These are phyloP conservation scores for Fusarium marasasianum DNA, from an alignment of 2,329 filamentous ascomycete species.

Conservation along the genomic window DNA sequence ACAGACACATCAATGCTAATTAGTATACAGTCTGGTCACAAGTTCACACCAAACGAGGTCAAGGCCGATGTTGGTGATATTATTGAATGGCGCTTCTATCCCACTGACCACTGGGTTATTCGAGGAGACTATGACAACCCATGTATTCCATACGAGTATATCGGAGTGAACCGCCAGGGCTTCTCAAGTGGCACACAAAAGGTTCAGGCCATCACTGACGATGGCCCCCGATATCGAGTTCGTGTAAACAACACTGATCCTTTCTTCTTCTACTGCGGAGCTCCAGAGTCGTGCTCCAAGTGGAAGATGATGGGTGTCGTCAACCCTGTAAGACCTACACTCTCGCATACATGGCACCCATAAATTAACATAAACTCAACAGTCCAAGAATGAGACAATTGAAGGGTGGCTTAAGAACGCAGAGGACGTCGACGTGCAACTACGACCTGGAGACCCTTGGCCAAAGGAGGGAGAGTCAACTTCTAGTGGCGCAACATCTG, in stretches of 20 bases:
- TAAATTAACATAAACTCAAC: conserved; percentile 29
- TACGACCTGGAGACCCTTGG: conserved; percentile 65
- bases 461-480: conserved; percentile 57
- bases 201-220: conserved; percentile 56
- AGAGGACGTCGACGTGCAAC: conserved; percentile 58
- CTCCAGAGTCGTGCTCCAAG: conserved; percentile 69
- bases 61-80: conserved; percentile 57
- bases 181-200: conserved; percentile 64
- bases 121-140: conserved; percentile 67
- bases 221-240: conserved; percentile 55
- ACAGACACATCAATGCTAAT: conserved; percentile 2
- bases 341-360: background rate
- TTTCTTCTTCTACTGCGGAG: conserved; percentile 76
- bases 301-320: conserved; percentile 81
- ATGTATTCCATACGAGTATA: conserved; percentile 70
- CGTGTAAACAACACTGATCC: conserved; percentile 69
- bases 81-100: conserved; percentile 69
- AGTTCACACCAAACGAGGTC: conserved; percentile 45
- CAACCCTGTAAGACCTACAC: conserved; percentile 64
- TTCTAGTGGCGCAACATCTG: conserved; percentile 14
- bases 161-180: conserved; percentile 56
- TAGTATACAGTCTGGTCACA: conserved; percentile 41
- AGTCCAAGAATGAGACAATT: conserved; percentile 59
- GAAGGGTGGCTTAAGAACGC: conserved; percentile 59
- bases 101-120: conserved; percentile 71